Base-by-base conservation (phyloP, 495 filamentous ascomycete species). In the Glarea lozoyensis region DNA sequence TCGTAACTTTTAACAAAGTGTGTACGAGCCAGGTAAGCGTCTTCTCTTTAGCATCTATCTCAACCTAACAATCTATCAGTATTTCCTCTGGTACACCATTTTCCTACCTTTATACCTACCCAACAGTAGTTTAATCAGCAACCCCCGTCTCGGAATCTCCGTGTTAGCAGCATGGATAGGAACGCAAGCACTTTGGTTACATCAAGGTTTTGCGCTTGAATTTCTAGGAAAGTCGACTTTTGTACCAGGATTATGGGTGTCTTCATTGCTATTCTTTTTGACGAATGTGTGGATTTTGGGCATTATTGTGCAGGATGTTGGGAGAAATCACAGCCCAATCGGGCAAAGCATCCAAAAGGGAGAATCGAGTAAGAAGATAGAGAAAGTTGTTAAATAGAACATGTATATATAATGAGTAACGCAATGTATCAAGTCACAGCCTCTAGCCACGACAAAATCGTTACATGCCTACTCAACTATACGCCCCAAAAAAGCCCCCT, bases 1-100 rank as follows among this genome's bases (percentile, higher is more conserved):
- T 98, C 61, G 92, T 97, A 4, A 79, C 86, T 4, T 97, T 94
- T 44, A 98, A 98, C 59, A 98, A 98, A 68, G 92, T 98, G 13
- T 95, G 89, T 72, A 98, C 92, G 1, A 90, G 85, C 55, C 92
- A 97, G 75, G 88, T 92, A 76, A 17, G 67, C 32, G 17, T 30
- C 17, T 16, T 39, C 16, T 16, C 17, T 35, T 20, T 20, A 27
- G 12, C 41, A 2, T 16, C 30, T 20, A n/a, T 31, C 40, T 25
- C 33, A 25, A 15, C 36, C 37, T 17, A 9, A 3, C 43, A 18
- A 52, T 20, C 12, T 12, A 13, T 22, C 50, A 94, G 88, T 98
- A 98, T 57, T 97, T 97, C 59, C 75, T 98, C 43, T 98, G 92
- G 92, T 96, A 98, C 61, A 78, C 94, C 50, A 75, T 95, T 44